These are phyloP conservation scores for Biscutella laevigata DNA, from an alignment of 441 rosid genomes.

Conservation along the genomic window DNA sequence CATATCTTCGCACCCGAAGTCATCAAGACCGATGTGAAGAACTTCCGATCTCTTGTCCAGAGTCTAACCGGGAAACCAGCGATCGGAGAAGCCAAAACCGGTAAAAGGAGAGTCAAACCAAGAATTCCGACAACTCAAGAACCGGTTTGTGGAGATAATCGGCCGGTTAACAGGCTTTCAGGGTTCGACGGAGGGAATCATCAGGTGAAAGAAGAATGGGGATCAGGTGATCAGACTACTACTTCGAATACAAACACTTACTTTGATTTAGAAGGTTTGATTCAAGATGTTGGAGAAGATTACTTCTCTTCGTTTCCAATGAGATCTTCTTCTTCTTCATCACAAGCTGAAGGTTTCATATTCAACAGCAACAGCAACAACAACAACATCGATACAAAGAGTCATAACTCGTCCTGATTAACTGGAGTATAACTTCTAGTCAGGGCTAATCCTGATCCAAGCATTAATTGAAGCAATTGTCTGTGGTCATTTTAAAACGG, in stretches of 20 bases:
- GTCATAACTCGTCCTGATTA: slow-evolving; percentile 13
- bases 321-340: slow-evolving; percentile 24
- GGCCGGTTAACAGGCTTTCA: slow-evolving; percentile 14
- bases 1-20: slow-evolving; percentile 96
- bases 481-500: no score
- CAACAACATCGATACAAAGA: slow-evolving; percentile 18
- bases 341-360: slow-evolving; percentile 20
- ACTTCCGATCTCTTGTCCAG: slow-evolving; percentile 79
- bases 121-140: slow-evolving; percentile 9
- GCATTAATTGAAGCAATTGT: no score
- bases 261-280: slow-evolving; percentile 63
- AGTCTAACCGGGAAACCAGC: slow-evolving; percentile 69
- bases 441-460: no score
- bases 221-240: slow-evolving; percentile 20
- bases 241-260: slow-evolving; percentile 24
- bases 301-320: slow-evolving; percentile 44
- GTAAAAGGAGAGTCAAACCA: slow-evolving; percentile 16
- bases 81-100: slow-evolving; percentile 23
- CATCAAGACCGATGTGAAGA: slow-evolving; percentile 80
- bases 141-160: slow-evolving; percentile 3
- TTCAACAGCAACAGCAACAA: slow-evolving; percentile 11
- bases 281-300: slow-evolving; percentile 52
- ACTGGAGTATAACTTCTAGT: neutral
- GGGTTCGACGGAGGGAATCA: slow-evolving; percentile 25
- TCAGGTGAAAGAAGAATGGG: slow-evolving; percentile 29